These are phyloP conservation scores for Carex littledalei DNA, from an alignment of 176 grass and related monocot species.

Conservation along the genomic window DNA sequence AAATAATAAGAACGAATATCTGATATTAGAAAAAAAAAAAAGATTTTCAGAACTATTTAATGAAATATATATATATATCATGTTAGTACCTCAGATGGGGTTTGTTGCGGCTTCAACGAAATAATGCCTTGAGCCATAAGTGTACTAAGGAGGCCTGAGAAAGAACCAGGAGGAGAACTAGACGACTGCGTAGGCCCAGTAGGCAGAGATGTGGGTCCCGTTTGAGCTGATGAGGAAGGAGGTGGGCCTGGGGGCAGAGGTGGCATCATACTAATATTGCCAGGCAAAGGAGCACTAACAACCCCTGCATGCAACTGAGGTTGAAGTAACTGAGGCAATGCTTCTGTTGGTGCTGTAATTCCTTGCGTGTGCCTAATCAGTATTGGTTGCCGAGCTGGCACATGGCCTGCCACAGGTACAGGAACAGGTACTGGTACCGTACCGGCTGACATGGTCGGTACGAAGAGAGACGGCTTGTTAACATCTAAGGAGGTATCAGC, in stretches of 20 bases:
- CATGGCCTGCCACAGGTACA: conserved; percentile 36
- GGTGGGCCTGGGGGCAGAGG: conserved; percentile 50
- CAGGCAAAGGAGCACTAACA: background rate
- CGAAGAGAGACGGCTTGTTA: conserved; percentile 56
- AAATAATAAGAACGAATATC: conserved; percentile 17
- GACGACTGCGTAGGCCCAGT: conserved; percentile 31
- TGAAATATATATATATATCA: conserved; percentile 2
- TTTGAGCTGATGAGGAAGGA: conserved; percentile 38
- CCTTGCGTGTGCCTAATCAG: conserved; percentile 34
- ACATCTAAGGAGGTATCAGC: conserved; percentile 41
- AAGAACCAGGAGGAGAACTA: conserved; percentile 19
- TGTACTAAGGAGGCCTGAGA: conserved; percentile 77
- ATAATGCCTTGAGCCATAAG: conserved; percentile 84
- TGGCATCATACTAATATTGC: conserved; percentile 25
- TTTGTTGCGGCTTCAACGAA: conserved; percentile 32
- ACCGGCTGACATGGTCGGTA: conserved; percentile 37
- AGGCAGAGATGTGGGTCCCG: conserved; percentile 43
- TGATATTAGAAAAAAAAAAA: background rate
- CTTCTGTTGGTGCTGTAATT: conserved; percentile 26
- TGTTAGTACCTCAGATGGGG: conserved; percentile 56
- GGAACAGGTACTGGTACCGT: conserved; percentile 22
- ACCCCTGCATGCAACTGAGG: conserved; percentile 21
- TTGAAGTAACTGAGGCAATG: conserved; percentile 23
- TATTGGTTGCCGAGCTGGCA: conserved; percentile 19
- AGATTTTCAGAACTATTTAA: conserved; percentile 10